Base-by-base conservation (phyloP, 805 yeast genomes). In the Limtongozyma cylindracea region DNA sequence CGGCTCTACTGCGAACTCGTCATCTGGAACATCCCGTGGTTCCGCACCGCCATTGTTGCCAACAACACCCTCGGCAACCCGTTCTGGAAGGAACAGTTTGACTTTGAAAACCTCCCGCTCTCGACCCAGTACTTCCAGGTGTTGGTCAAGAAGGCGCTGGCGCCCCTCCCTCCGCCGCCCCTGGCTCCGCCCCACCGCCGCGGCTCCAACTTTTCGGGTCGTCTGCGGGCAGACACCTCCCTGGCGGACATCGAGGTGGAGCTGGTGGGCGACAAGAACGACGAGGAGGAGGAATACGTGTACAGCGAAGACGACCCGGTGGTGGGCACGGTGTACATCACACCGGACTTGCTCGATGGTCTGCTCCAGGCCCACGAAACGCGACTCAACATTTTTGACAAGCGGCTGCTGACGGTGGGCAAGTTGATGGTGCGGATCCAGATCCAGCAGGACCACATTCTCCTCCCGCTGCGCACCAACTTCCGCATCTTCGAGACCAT, bases 21-120 rank as follows among this genome's bases (percentile, higher is more conserved):
- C 10, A 52, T 76, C 38, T 72, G 88, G 71, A 67, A 61, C 11
- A 52, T 61, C 21, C 63, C 71, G 1, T 72, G 84, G 77, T 76
- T 73, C 18, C 50, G 78, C 30, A 76, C 94, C 0, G 68, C 80
- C 2, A 49, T 61, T 5, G 69, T 69, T 0, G 45, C 50, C 17
- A n/a, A n/a, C n/a, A n/a, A n/a, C n/a, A 47, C 56, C 20, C 31
- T 41, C 1, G 23, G 24, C 3, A 53, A 55, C 24, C 82, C 91
- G 1, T 76, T 76, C 37, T 82, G 93, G 88, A 63, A 80, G 35
- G 93, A 82, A 34, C 61, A 54, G 20, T 72, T 74, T 35, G 45
- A 56, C 2, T 45, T 72, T n/a, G n/a, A n/a, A n/a, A 61, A 66
- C 22, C 45, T 68, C 19, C 70, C 74, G 0, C 47, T 60, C 5